These are phyloP conservation scores for Atkinsonella texensis DNA, from an alignment of 2,329 filamentous ascomycete species.

Conservation along the genomic window DNA sequence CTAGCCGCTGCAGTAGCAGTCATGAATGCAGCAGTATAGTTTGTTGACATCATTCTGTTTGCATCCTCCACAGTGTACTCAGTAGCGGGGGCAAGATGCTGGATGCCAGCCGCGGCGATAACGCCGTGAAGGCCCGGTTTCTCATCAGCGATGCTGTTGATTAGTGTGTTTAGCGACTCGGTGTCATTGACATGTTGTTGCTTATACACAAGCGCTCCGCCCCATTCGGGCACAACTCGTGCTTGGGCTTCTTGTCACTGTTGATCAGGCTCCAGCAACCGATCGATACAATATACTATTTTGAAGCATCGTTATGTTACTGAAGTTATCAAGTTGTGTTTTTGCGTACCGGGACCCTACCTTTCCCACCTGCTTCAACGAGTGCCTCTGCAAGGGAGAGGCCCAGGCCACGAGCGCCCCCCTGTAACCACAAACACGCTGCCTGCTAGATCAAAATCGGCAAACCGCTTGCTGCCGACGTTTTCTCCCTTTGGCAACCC, in stretches of 20 bases:
- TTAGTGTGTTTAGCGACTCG: constrained; percentile 41
- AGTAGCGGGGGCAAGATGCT: constrained; percentile 55
- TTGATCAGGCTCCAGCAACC: constrained; percentile 33
- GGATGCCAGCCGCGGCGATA: constrained; percentile 56
- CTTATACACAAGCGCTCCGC: constrained; percentile 48
- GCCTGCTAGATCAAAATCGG: constrained; percentile 58
- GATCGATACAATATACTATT: constrained; percentile 45
- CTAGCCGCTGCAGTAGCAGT: constrained; percentile 30
- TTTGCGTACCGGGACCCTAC: constrained; percentile 18
- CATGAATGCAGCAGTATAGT: constrained; percentile 43
- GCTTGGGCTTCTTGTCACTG: constrained; percentile 46
- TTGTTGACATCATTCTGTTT: constrained; percentile 55
- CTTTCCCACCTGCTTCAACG: constrained; percentile 61
- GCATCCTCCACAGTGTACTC: constrained; percentile 49
- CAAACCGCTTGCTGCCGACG: constrained; percentile 29
- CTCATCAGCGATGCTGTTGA: constrained; percentile 44
- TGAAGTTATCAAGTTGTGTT: neutral
- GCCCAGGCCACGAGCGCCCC: constrained; percentile 61
- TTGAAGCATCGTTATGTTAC: neutral
- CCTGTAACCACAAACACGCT: constrained; percentile 61
- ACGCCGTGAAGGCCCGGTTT: constrained; percentile 55
- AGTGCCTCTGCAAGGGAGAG: constrained; percentile 61
- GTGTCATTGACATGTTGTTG: constrained; percentile 57
- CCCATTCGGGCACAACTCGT: neutral
- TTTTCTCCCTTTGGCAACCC: constrained; percentile 9